Evolutionary conservation across 345 rosid genomes (phyloP).

Genomic region (Citrus australasica): DNA sequence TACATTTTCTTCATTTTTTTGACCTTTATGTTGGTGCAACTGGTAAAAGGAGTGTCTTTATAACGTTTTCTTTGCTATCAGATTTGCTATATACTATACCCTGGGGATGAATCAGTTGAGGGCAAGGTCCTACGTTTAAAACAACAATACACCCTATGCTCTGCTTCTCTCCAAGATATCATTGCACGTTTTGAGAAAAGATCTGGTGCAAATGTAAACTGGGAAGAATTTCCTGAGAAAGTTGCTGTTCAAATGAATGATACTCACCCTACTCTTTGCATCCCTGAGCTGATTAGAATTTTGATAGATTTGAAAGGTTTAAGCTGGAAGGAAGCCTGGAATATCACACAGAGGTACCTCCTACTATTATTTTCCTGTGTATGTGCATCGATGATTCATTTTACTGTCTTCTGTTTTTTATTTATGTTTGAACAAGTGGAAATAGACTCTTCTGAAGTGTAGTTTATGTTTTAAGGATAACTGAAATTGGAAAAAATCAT

Average conservation of each 20-base stretch:
- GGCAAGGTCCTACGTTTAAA: constrained; percentile 78
- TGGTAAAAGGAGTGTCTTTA: background rate
- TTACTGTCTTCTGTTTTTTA: background rate
- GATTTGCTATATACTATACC: constrained; percentile 75
- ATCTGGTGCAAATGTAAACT: constrained; percentile 49
- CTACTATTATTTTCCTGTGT: background rate
- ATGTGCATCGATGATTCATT: background rate
- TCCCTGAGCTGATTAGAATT: constrained; percentile 74
- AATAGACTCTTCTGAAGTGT: background rate
- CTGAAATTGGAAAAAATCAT: background rate
- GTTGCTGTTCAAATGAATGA: constrained; percentile 89
- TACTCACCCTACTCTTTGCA: constrained; percentile 79
- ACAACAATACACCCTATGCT: constrained; percentile 81
- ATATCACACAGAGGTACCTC: constrained; percentile 63
- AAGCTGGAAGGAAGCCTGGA: constrained; percentile 74
- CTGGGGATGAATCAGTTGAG: constrained; percentile 77
- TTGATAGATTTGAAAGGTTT: constrained; percentile 71
- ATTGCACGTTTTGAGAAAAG: constrained; percentile 69
- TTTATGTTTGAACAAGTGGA: background rate
- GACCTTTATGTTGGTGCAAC: background rate
- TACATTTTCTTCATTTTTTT: background rate
- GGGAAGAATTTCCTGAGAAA: constrained; percentile 78
- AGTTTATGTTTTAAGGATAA: background rate
- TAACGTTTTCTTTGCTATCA: constrained; percentile 17
- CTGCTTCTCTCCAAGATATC: constrained; percentile 83